Evolutionary conservation across 805 yeast species (phyloP).

Genomic region (Phaffomyces antillensis): DNA sequence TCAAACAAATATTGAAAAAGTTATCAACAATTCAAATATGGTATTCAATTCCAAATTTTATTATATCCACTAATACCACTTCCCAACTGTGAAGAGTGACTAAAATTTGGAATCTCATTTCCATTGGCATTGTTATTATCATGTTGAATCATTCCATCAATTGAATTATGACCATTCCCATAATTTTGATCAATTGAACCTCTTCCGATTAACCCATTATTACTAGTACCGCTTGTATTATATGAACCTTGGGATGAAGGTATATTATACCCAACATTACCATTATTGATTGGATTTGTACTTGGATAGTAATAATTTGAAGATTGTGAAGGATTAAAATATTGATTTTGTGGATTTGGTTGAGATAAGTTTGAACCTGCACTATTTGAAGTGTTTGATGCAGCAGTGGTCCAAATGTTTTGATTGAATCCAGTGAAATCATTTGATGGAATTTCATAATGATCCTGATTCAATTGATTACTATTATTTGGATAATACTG

Average conservation of each 20-base stretch:
- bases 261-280: background rate
- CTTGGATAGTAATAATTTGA: background rate
- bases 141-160: slow-evolving; percentile 1
- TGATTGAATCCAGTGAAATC: slow-evolving; percentile 10
- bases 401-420: slow-evolving; percentile 8
- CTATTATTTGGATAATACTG: background rate
- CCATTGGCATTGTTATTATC: background rate
- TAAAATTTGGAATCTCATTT: too few relatives aligned
- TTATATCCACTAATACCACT: background rate
- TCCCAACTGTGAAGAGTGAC: too few relatives aligned
- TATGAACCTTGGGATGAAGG: slow-evolving; percentile 4
- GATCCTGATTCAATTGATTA: background rate
- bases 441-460: slow-evolving; percentile 1
- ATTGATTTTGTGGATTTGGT: too few relatives aligned
- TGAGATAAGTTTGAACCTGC: too few relatives aligned
- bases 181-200: too few relatives aligned
- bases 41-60: too few relatives aligned
- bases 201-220: too few relatives aligned
- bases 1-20: too few relatives aligned
- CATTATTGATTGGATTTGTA: background rate
- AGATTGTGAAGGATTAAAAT: slow-evolving; percentile 1
- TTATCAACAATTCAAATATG: too few relatives aligned
- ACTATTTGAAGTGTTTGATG: background rate
- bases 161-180: slow-evolving; percentile 1
- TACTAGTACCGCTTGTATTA: background rate